Evolutionary conservation across 176 grass and related monocot genomes (phyloP), one percentile per base, ranked within the genome.

Genomic region (Zizania latifolia): DNA sequence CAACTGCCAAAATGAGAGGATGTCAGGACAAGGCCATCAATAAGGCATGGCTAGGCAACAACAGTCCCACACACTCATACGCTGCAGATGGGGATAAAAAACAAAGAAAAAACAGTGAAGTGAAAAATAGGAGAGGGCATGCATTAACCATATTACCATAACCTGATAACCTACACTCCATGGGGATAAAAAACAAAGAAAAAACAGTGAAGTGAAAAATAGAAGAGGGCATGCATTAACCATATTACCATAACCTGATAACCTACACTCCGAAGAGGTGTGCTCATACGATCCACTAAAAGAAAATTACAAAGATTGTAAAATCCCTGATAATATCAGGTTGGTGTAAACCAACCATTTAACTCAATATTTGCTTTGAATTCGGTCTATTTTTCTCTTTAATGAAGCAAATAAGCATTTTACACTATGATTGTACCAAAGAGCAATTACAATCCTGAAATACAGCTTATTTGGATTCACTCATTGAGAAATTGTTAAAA

Each of bases 1-100:
- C 91, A 93, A 21, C 91, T 90, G 84, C 69, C 28, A 79, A 54
- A n/a, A 67, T 58, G 24, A 36, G 12, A 31, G 17, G 31, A 48
- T 10, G 36, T 65, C 71, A 14, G 78, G 28, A 73, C n/a, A 7
- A 39, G 27, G 21, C 24, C 11, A 44, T 79, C 68, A 75, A 24
- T 14, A 57, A 62, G 8, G 41, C 32, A 79, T 66, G 44, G 35
- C 4, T 15, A 71, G 33, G 9, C n/a, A 58, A 2, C 7, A 79
- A 68, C 23, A 33, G n/a, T 23, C 12, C 35, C 40, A 6, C 48
- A 17, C 38, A 39, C 26, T 70, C n/a, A 17, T 4, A 70, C 41
- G 38, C 38, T 17, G 24, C 28, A 2, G 22, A 23, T 33, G 45
- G 14, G 39, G 3, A 29, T 76, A 37, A n/a, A 70, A 15, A 72